Percentiles rank a stretch among this genome's conserved stretches.
Conservation (phyloP, 257 asterid species). For the Solanum habrochaites region DNA sequence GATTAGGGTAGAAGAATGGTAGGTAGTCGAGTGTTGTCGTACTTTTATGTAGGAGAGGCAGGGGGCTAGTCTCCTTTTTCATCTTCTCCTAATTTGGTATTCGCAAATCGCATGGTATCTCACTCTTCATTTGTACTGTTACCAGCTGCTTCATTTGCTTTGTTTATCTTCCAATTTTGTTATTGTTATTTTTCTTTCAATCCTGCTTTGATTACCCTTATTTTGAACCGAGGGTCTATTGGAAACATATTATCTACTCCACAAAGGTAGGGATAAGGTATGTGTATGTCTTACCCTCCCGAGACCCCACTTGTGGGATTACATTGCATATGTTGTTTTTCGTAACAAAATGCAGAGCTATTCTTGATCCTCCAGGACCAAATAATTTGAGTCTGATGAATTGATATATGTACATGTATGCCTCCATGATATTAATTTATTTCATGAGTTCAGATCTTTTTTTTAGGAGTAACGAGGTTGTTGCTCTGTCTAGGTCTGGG, state of each 20-base stretch:
- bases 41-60: neutral
- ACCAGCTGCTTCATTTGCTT: neutral
- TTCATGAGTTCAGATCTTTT: neutral
- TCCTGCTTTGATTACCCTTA: neutral
- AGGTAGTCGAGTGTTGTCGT: neutral
- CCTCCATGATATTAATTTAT: neutral
- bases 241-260: neutral
- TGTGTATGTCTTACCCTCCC: neutral
- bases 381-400: neutral
- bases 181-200: neutral
- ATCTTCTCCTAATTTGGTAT: neutral
- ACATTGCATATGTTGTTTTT: neutral
- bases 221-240: neutral
- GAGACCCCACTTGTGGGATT: neutral
- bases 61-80: neutral
- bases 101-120: neutral
- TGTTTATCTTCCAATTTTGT: neutral
- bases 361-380: neutral
- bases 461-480: neutral
- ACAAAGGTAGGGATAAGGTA: neutral
- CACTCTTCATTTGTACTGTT: neutral
- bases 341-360: neutral
- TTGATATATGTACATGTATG: neutral
- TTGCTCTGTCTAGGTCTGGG: slow-evolving; percentile 60
- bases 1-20: neutral